phyloP scores from a whole-genome alignment of 2,329 filamentous ascomycete genomes.

The Trichoderma lentiforme region DNA sequence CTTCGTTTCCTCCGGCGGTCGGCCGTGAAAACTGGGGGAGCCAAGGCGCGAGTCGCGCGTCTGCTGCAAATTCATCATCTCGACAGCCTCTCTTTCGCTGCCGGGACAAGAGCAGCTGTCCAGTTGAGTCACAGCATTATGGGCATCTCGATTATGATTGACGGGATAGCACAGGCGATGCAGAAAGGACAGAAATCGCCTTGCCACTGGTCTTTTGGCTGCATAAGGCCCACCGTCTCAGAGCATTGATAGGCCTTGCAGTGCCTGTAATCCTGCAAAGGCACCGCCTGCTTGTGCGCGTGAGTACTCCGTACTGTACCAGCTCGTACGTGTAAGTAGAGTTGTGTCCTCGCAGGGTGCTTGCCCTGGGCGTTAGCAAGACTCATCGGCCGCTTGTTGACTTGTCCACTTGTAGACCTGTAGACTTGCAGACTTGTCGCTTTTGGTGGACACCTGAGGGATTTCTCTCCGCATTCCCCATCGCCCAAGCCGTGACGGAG shows the following conservation, averaged over 20 bases:
- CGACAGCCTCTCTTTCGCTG: neutral
- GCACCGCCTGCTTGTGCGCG: neutral
- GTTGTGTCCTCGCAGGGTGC: neutral
- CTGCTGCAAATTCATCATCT: neutral
- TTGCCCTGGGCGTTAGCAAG: neutral
- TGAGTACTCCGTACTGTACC: neutral
- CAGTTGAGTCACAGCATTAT: conserved; percentile 1
- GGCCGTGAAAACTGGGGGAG: conserved; percentile 1
- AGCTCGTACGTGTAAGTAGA: neutral
- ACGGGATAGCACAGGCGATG: neutral
- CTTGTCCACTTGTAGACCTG: neutral
- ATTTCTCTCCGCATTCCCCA: conserved; percentile 34
- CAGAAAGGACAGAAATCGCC: conserved; percentile 3
- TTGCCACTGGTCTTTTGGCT: conserved; percentile 5
- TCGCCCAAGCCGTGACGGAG: conserved; percentile 12
- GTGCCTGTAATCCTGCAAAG: neutral
- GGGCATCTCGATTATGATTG: neutral
- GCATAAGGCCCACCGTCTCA: conserved; percentile 10
- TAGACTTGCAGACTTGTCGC: neutral
- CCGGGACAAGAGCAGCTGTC: neutral
- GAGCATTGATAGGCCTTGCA: neutral
- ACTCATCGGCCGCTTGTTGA: neutral
- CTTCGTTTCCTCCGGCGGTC: conserved; percentile 15
- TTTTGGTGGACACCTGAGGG: conserved; percentile 27
- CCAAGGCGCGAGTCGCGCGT: conserved; percentile 11